Base-by-base conservation (phyloP, 768 basidiomycete genomes). In the Boletus insuetus region DNA sequence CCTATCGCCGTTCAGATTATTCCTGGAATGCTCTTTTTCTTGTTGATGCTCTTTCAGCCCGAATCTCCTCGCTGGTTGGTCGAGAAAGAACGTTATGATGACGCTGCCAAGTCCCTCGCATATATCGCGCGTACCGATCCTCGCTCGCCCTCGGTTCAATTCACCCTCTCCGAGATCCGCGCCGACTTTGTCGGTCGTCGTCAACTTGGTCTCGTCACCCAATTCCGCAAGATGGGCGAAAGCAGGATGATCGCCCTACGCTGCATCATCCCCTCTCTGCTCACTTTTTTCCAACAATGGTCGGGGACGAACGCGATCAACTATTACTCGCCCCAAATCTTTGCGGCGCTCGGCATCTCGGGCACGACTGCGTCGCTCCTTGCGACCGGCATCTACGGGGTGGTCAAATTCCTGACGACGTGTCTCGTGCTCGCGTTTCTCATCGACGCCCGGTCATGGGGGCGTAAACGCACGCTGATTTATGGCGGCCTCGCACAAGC, bases 51-150 rank as follows among this genome's bases (percentile, higher is more conserved):
- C 32, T 72, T 71, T 56, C 71, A 76, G 31, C 70, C 75, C 2
- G 75, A 77, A 60, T 77, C 77, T 1, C 75, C 77, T 13, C 70
- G 75, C 2, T 77, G 75, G 74, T 58, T 77, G 6, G 74, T 72
- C 8, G 72, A 75, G 56, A 67, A 62, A 20, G 69, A 68, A 29
- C 62, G 68, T 3, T 70, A 67, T 34, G 71, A 73, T 10, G 70
- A 75, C 2, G 74, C 75, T 5, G 68, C 64, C 1, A 51, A 31
- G 45, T 71, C 64, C 3, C 74, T 68, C 35, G 69, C 67, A 8
- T 71, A 66, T 47, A 72, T 67, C 8, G 60, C 61, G 14, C 62
- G 67, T 11, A 59, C 55, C 2, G 48, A 65, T 24, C 52, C 61
- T 0, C 55, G 61, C 46, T 70, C 74, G 40, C 53, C 66, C 10